Evolutionary conservation across 202 grass and related monocot species (phyloP).

Genomic region (Setaria italica): DNA sequence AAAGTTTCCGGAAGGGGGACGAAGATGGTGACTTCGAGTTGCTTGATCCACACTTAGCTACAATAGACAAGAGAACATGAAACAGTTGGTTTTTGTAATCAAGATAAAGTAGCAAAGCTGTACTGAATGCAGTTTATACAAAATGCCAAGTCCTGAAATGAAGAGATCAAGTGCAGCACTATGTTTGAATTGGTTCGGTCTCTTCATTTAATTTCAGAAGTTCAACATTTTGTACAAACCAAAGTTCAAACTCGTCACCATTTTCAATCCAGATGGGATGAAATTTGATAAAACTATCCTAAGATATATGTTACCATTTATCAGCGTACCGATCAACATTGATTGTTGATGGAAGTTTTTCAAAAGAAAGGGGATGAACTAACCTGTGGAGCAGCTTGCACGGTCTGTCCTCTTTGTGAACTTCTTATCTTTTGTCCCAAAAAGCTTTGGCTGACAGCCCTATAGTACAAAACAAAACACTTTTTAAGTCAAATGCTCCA

Average conservation of each 20-base stretch:
- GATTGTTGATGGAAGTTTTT: neutral
- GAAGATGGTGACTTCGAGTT: constrained; percentile 61
- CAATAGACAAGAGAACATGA: constrained; percentile 28
- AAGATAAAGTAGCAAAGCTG: constrained; percentile 24
- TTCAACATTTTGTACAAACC: constrained; percentile 24
- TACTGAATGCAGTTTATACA: neutral
- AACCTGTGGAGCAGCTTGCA: constrained; percentile 55
- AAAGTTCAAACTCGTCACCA: neutral
- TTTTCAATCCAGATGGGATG: neutral
- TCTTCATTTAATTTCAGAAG: constrained; percentile 11
- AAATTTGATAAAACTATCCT: constrained; percentile 16
- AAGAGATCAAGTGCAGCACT: constrained; percentile 33
- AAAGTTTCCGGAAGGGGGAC: constrained; percentile 62
- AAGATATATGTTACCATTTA: constrained; percentile 18
- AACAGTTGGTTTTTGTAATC: constrained; percentile 25
- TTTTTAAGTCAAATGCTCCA: constrained; percentile 42
- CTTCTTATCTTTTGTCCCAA: constrained; percentile 80
- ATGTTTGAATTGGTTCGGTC: neutral
- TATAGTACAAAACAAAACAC: constrained; percentile 50
- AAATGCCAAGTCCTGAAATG: constrained; percentile 20
- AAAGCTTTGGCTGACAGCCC: constrained; percentile 62
- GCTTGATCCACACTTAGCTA: constrained; percentile 61
- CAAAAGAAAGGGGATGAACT: constrained; percentile 36
- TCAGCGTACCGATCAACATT: constrained; percentile 8
- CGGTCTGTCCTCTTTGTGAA: constrained; percentile 53